Conservation (phyloP, 495 filamentous ascomycete genomes). For the Aspergillus ostianus region DNA sequence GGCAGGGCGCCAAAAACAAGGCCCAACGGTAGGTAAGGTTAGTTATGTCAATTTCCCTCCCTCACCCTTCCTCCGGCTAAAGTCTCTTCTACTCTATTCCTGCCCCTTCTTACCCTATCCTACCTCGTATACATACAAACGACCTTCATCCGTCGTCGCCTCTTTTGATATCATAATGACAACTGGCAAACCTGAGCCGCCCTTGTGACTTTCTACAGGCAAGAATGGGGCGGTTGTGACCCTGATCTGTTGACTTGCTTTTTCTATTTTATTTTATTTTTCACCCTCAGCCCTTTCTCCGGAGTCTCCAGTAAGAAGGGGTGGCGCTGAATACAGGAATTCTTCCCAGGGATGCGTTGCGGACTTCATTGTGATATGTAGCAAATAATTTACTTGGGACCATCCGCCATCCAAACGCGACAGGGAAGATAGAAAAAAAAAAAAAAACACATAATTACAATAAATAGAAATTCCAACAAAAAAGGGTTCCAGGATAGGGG, state of each 20-base stretch:
- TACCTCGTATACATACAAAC: neutral
- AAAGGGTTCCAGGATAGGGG: slow-evolving; percentile 1
- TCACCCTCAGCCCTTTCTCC: neutral
- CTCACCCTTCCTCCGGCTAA: slow-evolving; percentile 1
- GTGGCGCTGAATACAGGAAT: neutral
- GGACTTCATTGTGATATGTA: slow-evolving; percentile 3
- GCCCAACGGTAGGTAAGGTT: neutral
- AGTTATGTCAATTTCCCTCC: neutral
- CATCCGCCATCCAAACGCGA: neutral
- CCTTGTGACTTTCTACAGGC: slow-evolving; percentile 24
- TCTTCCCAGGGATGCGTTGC: neutral
- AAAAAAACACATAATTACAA: neutral
- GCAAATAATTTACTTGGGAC: slow-evolving; percentile 3
- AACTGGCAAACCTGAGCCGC: slow-evolving; percentile 20
- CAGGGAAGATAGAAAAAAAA: neutral
- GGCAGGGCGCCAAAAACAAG: slow-evolving; percentile 12
- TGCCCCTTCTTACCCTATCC: neutral
- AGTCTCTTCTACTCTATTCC: neutral
- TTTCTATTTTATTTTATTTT: neutral
- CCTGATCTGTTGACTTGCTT: slow-evolving; percentile 13
- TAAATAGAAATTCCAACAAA: neutral
- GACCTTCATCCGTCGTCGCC: slow-evolving; percentile 1
- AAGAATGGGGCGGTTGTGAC: slow-evolving; percentile 16
- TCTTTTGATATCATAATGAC: slow-evolving; percentile 19
- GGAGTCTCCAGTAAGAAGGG: neutral